These are phyloP conservation scores for Xylaria flabelliformis DNA, from an alignment of 495 filamentous ascomycete genomes.

Conservation along the genomic window DNA sequence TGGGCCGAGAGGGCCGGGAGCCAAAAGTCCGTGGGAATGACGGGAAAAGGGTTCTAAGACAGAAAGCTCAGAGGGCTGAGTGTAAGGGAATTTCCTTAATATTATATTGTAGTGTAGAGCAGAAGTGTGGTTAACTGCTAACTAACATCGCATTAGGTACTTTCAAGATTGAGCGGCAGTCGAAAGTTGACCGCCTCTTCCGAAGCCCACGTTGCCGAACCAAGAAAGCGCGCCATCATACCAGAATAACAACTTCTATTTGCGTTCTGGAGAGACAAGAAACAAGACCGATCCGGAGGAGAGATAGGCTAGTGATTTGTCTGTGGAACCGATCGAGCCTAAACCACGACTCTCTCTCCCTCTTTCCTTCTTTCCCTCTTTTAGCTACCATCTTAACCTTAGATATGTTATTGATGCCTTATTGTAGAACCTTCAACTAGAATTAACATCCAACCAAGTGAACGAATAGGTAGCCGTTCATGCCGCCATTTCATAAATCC, in stretches of 20 bases:
- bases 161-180: constrained; percentile 6
- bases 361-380: neutral
- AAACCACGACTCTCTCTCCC: neutral
- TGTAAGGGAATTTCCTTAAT: neutral
- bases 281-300: neutral
- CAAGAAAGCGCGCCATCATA: constrained; percentile 18
- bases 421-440: neutral
- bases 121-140: constrained; percentile 15
- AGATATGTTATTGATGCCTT: constrained; percentile 17
- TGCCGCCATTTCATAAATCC: neutral
- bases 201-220: constrained; percentile 15
- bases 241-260: constrained; percentile 13
- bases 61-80: neutral
- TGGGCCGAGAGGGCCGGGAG: neutral
- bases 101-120: neutral
- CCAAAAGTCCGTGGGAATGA: neutral
- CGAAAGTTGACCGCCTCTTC: constrained; percentile 16
- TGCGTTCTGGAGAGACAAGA: neutral
- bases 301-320: neutral
- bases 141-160: neutral
- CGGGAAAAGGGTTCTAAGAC: neutral
- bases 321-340: constrained; percentile 18
- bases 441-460: neutral
- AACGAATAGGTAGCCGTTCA: neutral
- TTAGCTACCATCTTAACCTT: neutral